Base-by-base conservation (phyloP, 495 filamentous ascomycete species). In the Tuber aestivum region DNA sequence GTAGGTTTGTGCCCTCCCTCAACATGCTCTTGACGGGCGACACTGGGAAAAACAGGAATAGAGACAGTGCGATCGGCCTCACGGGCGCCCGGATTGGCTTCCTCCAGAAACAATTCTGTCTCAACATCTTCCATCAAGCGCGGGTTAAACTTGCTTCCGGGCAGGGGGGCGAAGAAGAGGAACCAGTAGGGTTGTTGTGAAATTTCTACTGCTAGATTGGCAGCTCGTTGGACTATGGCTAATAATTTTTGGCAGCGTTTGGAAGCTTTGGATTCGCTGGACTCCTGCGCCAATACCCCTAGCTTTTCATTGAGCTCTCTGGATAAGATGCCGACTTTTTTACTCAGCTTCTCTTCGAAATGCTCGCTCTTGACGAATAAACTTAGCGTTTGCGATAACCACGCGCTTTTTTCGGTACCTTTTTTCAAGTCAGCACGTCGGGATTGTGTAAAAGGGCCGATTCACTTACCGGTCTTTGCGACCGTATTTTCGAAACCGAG, bases 371-470 rank as follows among this genome's bases (percentile, higher is more conserved):
- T 71, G 38, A 73, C 42, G 1, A 77, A 32, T 21, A 74, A 40
- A 32, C 27, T 38, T 12, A 71, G 32, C 20, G 76, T 77, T 50
- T 50, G 45, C 45, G 21, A 50, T n/a, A 50, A 50, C 45, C 45
- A 50, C 7, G 45, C 6, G 45, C 45, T 50, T 18, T 50, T 50
- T 50, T 50, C 18, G 8, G 1, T 3, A 50, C 21, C 45, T 50
- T 50, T 50, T n/a, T n/a, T 50, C 45, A 50, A 23, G 45, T 50
- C 23, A 50, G 45, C 45, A n/a, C 21, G 21, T 50, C 45, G 0
- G 21, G 21, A 20, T n/a, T 0, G 3, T 50, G 45, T 23, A 50
- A 23, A n/a, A 18, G 20, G 45, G 16, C 45, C 8, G 6, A 50
- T 18, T 23, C 9, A n/a, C 45, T 18, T 18, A 50, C 45, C 21